phyloP scores from a whole-genome alignment of 371 early-diverging fungal species.

The Blastocladiella emersonii region DNA sequence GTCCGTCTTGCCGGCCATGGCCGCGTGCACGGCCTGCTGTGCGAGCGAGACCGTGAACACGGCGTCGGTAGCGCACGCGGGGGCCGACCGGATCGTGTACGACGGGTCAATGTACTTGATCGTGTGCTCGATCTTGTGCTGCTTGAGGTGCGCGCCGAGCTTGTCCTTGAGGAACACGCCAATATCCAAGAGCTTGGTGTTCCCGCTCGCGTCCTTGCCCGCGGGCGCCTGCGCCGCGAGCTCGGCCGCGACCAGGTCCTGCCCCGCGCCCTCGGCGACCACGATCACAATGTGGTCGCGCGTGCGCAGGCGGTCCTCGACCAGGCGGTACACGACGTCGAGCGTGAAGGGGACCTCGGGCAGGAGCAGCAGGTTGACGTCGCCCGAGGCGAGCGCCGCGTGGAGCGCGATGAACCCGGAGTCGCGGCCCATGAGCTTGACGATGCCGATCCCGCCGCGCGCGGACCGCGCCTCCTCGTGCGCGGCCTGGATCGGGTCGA shows the following conservation, averaged over 20 bases:
- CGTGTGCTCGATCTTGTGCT: constrained; percentile 12
- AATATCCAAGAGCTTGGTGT: constrained; percentile 13
- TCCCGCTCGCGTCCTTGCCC: constrained; percentile 15
- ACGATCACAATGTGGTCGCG: constrained; percentile 14
- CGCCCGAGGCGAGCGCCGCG: constrained; percentile 16
- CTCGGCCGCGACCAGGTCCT: constrained; percentile 10
- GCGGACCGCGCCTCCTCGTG: constrained; percentile 18
- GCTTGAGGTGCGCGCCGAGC: constrained; percentile 13
- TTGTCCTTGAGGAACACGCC: constrained; percentile 14
- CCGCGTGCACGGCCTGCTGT: constrained; percentile 17
- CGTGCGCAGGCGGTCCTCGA: constrained; percentile 10
- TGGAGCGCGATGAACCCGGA: constrained; percentile 20
- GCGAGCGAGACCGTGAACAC: constrained; percentile 13
- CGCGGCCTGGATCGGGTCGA: constrained; percentile 13
- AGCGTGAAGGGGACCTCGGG: constrained; percentile 18
- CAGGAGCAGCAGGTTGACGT: constrained; percentile 17
- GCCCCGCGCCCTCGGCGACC: constrained; percentile 19
- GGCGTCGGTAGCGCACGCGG: constrained; percentile 11
- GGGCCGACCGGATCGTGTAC: constrained; percentile 15
- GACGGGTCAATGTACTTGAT: constrained; percentile 22
- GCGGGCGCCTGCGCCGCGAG: constrained; percentile 2
- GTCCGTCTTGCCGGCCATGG: constrained; percentile 21
- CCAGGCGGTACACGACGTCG: constrained; percentile 6
- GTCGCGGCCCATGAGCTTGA: constrained; percentile 22
- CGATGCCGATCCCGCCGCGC: constrained; percentile 17